Evolutionary conservation across 2,329 filamentous ascomycete species (phyloP).

Genomic region (Xylaria multiplex): DNA sequence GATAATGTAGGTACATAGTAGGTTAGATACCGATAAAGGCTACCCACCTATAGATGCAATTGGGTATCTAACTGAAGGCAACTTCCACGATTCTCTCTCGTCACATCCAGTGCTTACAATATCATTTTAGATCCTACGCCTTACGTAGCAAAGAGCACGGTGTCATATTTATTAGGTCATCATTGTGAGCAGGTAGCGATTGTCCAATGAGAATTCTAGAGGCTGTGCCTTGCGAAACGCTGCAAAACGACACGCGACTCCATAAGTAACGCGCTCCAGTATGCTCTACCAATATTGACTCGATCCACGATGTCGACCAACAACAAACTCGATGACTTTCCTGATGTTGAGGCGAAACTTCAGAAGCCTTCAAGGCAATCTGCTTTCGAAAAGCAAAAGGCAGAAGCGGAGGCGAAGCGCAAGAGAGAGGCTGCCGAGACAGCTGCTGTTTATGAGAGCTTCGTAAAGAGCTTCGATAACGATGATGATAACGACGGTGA

Average conservation of each 20-base stretch:
- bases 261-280: constrained; percentile 8
- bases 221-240: constrained; percentile 1
- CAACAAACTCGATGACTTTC: constrained; percentile 67
- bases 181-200: constrained; percentile 12
- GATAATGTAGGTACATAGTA: background rate
- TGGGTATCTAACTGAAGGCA: constrained; percentile 9
- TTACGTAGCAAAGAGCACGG: background rate
- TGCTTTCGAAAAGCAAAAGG: constrained; percentile 86
- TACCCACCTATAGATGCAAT: background rate
- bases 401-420: constrained; percentile 89
- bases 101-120: constrained; percentile 6
- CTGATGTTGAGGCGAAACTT: constrained; percentile 79
- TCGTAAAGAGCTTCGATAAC: constrained; percentile 81
- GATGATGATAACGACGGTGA: constrained; percentile 61
- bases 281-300: constrained; percentile 16
- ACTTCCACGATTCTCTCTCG: background rate
- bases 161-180: background rate
- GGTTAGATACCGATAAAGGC: constrained; percentile 24
- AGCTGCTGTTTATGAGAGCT: constrained; percentile 85
- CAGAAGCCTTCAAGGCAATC: constrained; percentile 85
- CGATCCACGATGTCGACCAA: constrained; percentile 53
- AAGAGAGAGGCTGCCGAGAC: constrained; percentile 86
- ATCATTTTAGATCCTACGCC: background rate
- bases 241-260: constrained; percentile 5
- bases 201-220: background rate